Percentiles rank a stretch among this genome's conserved stretches.
phyloP scores from a whole-genome alignment of 2,329 filamentous ascomycete genomes.

The Chaetomiaceae sp. region DNA sequence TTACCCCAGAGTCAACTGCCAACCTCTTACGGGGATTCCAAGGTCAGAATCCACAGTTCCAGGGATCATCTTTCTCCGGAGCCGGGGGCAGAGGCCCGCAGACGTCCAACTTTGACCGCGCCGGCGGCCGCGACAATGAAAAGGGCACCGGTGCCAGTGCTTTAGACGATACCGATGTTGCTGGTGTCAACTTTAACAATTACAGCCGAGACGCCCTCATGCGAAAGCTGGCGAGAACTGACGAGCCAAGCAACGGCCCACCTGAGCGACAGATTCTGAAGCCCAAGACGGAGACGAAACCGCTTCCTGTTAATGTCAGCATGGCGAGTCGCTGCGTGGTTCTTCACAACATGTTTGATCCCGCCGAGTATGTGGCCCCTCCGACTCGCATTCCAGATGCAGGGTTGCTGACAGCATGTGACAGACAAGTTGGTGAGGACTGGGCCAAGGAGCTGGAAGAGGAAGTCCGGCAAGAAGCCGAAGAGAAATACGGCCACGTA shows the following conservation, averaged over 20 bases:
- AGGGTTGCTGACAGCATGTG: slow-evolving; percentile 32
- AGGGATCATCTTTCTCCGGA: slow-evolving; percentile 88
- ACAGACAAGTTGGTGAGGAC: slow-evolving; percentile 74
- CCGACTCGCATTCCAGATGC: not conserved
- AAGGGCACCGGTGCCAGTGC: slow-evolving; percentile 90
- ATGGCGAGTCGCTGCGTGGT: slow-evolving; percentile 92
- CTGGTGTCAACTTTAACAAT: slow-evolving; percentile 98
- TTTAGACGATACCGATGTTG: slow-evolving; percentile 94
- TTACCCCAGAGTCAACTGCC: slow-evolving; percentile 93
- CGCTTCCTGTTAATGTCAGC: slow-evolving; percentile 79
- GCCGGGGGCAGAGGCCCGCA: slow-evolving; percentile 82
- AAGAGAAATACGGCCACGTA: slow-evolving; percentile 92
- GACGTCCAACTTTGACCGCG: slow-evolving; percentile 84
- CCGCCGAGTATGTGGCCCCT: slow-evolving; percentile 67
- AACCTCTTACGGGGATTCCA: slow-evolving; percentile 90
- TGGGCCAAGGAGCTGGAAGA: slow-evolving; percentile 95
- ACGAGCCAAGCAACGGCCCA: slow-evolving; percentile 63
- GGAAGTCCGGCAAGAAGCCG: slow-evolving; percentile 88
- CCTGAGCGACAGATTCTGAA: slow-evolving; percentile 69
- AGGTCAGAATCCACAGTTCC: slow-evolving; percentile 70
- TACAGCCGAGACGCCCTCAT: slow-evolving; percentile 98
- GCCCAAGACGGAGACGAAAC: slow-evolving; percentile 73
- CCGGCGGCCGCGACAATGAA: slow-evolving; percentile 81
- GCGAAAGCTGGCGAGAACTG: slow-evolving; percentile 94
- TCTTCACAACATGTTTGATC: slow-evolving; percentile 92